phyloP scores from a whole-genome alignment of 495 filamentous ascomycete species.

The Barbatosphaeria neglecta region DNA sequence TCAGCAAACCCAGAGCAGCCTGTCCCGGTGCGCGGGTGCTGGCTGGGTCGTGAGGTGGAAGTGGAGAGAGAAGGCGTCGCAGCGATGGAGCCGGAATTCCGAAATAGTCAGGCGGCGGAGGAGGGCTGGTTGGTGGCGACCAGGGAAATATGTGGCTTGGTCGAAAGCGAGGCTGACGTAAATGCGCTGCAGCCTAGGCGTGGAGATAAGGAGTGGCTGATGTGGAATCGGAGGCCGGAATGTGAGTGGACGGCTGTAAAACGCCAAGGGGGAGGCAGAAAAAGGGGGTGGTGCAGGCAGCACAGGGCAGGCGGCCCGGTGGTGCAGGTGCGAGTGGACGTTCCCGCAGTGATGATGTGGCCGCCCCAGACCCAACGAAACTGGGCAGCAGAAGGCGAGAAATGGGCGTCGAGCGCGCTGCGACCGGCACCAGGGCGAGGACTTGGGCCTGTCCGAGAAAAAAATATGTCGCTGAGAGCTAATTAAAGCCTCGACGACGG shows the following conservation, averaged over 20 bases:
- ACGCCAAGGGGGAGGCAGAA: no score
- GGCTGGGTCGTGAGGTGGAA: slow-evolving; percentile 7
- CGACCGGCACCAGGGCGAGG: slow-evolving; percentile 5
- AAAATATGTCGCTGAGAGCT: slow-evolving; percentile 20
- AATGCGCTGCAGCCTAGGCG: slow-evolving; percentile 18
- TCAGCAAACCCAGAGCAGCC: slow-evolving; percentile 15
- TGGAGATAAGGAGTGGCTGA: slow-evolving; percentile 7
- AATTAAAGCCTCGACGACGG: slow-evolving; percentile 22
- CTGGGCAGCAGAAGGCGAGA: slow-evolving; percentile 7
- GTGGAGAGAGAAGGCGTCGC: slow-evolving; percentile 2
- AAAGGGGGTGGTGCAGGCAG: slow-evolving; percentile 1
- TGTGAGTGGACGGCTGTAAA: no score
- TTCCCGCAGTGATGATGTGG: slow-evolving; percentile 12
- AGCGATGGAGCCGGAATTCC: background rate
- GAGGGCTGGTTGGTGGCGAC: slow-evolving; percentile 8
- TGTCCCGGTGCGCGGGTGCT: slow-evolving; percentile 7
- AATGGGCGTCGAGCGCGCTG: slow-evolving; percentile 7
- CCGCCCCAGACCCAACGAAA: slow-evolving; percentile 16
- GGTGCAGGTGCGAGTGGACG: slow-evolving; percentile 4
- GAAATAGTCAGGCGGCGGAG: background rate
- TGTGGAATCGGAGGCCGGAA: slow-evolving; percentile 5
- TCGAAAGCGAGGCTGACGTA: slow-evolving; percentile 27
- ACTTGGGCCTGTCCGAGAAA: slow-evolving; percentile 1
- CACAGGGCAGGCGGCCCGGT: slow-evolving; percentile 2
- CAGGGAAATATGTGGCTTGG: slow-evolving; percentile 13